Percentiles rank a stretch among this genome's conserved stretches.
Conservation (phyloP, 768 basidiomycete genomes). For the Serpula lacrymans region DNA sequence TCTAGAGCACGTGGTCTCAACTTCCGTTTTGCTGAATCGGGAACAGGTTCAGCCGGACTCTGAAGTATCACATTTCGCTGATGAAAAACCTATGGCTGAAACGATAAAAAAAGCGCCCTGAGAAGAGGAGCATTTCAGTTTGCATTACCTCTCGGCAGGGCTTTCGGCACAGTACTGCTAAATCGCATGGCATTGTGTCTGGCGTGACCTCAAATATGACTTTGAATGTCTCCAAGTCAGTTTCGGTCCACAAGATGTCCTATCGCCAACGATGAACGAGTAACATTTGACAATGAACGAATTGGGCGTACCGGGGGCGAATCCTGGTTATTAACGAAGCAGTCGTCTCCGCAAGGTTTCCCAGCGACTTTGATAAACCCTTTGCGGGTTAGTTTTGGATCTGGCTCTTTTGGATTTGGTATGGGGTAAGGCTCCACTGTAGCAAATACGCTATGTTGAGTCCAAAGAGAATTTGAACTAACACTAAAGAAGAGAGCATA, state of each 20-base stretch:
- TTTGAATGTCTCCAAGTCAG: slow-evolving; percentile 37
- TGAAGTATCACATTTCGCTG: slow-evolving; percentile 13
- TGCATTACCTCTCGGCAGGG: slow-evolving; percentile 57
- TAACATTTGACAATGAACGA: not conserved
- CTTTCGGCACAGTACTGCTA: slow-evolving; percentile 52
- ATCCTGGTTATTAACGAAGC: slow-evolving; percentile 19
- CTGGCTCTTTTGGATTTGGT: slow-evolving; percentile 5
- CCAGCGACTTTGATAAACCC: slow-evolving; percentile 7
- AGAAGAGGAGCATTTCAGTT: too few species aligned
- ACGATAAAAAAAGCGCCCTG: too few species aligned
- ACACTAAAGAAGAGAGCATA: slow-evolving; percentile 20
- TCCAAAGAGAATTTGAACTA: slow-evolving; percentile 11
- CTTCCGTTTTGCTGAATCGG: too few species aligned
- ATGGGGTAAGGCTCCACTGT: slow-evolving; percentile 22
- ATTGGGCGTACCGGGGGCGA: slow-evolving; percentile 11
- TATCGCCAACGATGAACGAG: slow-evolving; percentile 4
- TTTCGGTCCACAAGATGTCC: slow-evolving; percentile 34
- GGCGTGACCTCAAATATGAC: slow-evolving; percentile 41
- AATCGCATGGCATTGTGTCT: slow-evolving; percentile 48
- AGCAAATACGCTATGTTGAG: slow-evolving; percentile 3
- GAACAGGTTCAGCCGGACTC: not conserved
- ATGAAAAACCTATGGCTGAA: slow-evolving; percentile 17
- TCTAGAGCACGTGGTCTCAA: slow-evolving; percentile 7
- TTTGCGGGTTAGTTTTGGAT: not conserved
- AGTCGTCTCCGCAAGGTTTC: slow-evolving; percentile 23